These are phyloP conservation scores for Fomitopsis serialis DNA, from an alignment of 768 basidiomycete genomes.

Conservation along the genomic window DNA sequence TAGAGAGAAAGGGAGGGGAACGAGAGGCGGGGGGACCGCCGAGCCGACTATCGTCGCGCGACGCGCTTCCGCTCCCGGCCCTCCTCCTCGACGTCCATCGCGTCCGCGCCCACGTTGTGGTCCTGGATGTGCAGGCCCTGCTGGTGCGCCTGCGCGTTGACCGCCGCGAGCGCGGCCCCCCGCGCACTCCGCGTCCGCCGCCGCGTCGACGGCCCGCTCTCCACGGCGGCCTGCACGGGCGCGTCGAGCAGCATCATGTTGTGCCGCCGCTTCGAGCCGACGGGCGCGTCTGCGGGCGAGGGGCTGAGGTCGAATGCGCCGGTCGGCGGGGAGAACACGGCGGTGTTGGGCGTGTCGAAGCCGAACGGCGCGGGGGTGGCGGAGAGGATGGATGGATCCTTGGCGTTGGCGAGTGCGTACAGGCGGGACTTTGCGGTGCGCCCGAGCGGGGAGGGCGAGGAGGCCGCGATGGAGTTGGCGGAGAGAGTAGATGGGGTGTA, in stretches of 20 bases:
- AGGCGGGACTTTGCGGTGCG: slow-evolving; percentile 26
- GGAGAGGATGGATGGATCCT: slow-evolving; percentile 22
- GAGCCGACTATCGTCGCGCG: slow-evolving; percentile 44
- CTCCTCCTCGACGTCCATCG: slow-evolving; percentile 70
- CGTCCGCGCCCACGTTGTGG: slow-evolving; percentile 32
- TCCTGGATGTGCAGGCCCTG: slow-evolving; percentile 28
- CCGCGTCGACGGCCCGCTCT: slow-evolving; percentile 32
- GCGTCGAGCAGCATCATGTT: slow-evolving; percentile 74
- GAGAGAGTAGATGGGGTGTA: slow-evolving; percentile 22
- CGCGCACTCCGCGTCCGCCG: slow-evolving; percentile 54
- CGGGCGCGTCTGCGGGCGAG: slow-evolving; percentile 33
- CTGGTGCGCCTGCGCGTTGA: slow-evolving; percentile 25
- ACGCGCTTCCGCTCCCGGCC: slow-evolving; percentile 71
- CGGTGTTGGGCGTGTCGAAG: slow-evolving; percentile 9
- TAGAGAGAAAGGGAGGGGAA: background rate
- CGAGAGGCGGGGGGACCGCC: background rate
- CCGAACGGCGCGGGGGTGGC: slow-evolving; percentile 26
- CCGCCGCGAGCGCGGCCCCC: slow-evolving; percentile 23
- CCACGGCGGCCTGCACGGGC: slow-evolving; percentile 28
- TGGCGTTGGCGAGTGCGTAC: slow-evolving; percentile 19
- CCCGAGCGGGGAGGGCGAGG: slow-evolving; percentile 13
- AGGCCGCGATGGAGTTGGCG: slow-evolving; percentile 7
- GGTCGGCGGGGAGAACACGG: slow-evolving; percentile 5
- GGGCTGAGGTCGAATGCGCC: background rate
- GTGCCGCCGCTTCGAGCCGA: slow-evolving; percentile 70